A percentile compares a stretch with the other conserved stretches of the same genome.
Conservation (phyloP, 164 flowering plant species). For the Vitis riparia region DNA sequence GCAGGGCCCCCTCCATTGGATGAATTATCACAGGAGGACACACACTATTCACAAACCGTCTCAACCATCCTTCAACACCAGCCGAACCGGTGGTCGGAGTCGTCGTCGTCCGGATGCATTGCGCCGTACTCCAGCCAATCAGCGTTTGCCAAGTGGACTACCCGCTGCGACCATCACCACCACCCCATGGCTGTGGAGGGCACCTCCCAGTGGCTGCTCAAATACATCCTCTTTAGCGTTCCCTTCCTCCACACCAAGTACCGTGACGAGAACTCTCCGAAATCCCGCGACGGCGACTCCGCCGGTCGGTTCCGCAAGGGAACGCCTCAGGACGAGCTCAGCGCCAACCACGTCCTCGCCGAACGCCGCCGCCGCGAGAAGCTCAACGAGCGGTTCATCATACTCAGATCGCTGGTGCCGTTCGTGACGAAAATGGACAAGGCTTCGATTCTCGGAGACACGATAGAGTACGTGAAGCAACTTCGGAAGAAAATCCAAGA, state of each 20-base stretch:
- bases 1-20: slow-evolving; percentile 34
- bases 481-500: slow-evolving; percentile 68
- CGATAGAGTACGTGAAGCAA: slow-evolving; percentile 94
- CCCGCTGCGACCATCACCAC: slow-evolving; percentile 28
- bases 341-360: slow-evolving; percentile 77
- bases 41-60: slow-evolving; percentile 81
- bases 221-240: slow-evolving; percentile 67
- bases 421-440: slow-evolving; percentile 98
- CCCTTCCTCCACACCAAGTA: slow-evolving; percentile 65
- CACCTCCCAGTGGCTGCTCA: slow-evolving; percentile 73
- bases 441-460: slow-evolving; percentile 92
- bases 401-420: slow-evolving; percentile 69
- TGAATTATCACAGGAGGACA: slow-evolving; percentile 55
- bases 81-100: slow-evolving; percentile 36
- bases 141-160: slow-evolving; percentile 61
- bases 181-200: slow-evolving; percentile 25
- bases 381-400: slow-evolving; percentile 72
- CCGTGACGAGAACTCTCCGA: slow-evolving; percentile 43
- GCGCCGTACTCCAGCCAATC: slow-evolving; percentile 39
- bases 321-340: slow-evolving; percentile 62
- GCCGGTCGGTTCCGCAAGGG: slow-evolving; percentile 29
- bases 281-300: slow-evolving; percentile 27
- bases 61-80: slow-evolving; percentile 65
- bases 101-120: slow-evolving; percentile 26
- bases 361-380: slow-evolving; percentile 81